Evolutionary conservation across 2,329 filamentous ascomycete species (phyloP), one percentile per base, ranked within the genome.

Genomic region (Colletotrichum nymphaeae): DNA sequence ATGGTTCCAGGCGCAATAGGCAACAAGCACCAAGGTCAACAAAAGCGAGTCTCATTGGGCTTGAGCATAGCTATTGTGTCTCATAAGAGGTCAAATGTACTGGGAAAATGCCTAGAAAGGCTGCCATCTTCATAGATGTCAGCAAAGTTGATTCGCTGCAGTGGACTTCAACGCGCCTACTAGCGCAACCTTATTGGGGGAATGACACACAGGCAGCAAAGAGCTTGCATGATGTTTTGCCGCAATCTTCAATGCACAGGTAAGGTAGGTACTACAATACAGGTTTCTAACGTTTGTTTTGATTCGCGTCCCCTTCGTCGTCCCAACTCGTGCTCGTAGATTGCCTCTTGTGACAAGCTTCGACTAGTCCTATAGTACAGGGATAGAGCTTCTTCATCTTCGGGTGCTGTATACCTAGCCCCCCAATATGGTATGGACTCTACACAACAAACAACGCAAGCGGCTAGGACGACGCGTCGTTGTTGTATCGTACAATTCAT

Each of bases 401-500:
- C 65, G 8, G 30, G 9, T 32, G 5, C 57, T 26, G 37, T 8
- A 26, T 9, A 59, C n/a, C 32, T 9, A 30, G 57, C 32, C 22
- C 28, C 55, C 19, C 19, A 32, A 30, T n/a, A 30, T 26, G 49
- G 24, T 52, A 52, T n/a, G 12, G 42, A 26, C n/a, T 63, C 46
- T 19, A 26, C 22, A 11, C n/a, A 24, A 55, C 68, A 46, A 66
- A 49, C 42, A 24, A 60, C 57, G 59, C 19, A 49, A 22, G 42
- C 42, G 42, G 19, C 19, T 49, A n/a, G 19, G n/a, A n/a, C 64
- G 59, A 64, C 66, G 53, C 64, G 59, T 59, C 70, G 70, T 59
- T 55, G 66, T 59, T 55, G 69, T 56, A 72, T 72, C 70, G 32
- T 64, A 60, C 70, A 72, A 30, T 42, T 30, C n/a, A 46, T 32